Conservation (phyloP, 768 basidiomycete species). For the Termitomyces bulborhizus region DNA sequence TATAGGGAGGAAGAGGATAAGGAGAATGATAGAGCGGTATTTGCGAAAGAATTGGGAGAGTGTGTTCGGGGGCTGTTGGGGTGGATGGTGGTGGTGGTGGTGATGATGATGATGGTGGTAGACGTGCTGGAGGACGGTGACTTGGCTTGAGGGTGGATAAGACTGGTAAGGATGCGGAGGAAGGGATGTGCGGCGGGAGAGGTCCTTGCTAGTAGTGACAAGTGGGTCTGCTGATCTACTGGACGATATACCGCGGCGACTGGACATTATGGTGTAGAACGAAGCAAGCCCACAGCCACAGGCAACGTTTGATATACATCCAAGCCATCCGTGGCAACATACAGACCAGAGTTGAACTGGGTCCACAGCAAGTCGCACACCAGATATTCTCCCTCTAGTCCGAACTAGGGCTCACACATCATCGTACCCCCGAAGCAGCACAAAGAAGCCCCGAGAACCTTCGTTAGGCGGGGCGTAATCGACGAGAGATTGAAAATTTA, state of each 20-base stretch:
- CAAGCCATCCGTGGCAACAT: no score
- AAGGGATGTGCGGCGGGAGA: not conserved
- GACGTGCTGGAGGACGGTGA: not conserved
- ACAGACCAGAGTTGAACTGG: not conserved
- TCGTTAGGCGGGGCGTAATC: no score
- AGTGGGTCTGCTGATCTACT: no score
- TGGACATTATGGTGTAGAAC: not conserved
- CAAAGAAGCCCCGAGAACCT: no score
- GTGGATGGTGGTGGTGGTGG: not conserved
- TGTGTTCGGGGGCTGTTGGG: not conserved
- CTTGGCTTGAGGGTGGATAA: not conserved
- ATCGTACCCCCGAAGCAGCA: no score
- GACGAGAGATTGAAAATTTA: no score
- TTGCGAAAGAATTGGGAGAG: not conserved
- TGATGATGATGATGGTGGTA: not conserved
- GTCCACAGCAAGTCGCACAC: no score
- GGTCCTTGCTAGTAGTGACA: no score
- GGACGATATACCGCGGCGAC: no score
- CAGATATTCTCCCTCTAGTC: no score
- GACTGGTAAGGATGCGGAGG: not conserved
- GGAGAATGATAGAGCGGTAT: slow-evolving; percentile 10
- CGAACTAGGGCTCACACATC: no score
- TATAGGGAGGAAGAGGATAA: slow-evolving; percentile 25
- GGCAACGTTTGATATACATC: not conserved
- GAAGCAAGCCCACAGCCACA: not conserved